Percentiles rank a stretch among this genome's conserved stretches.
Conservation (phyloP, 2,329 filamentous ascomycete genomes). For the Septoria linicola region DNA sequence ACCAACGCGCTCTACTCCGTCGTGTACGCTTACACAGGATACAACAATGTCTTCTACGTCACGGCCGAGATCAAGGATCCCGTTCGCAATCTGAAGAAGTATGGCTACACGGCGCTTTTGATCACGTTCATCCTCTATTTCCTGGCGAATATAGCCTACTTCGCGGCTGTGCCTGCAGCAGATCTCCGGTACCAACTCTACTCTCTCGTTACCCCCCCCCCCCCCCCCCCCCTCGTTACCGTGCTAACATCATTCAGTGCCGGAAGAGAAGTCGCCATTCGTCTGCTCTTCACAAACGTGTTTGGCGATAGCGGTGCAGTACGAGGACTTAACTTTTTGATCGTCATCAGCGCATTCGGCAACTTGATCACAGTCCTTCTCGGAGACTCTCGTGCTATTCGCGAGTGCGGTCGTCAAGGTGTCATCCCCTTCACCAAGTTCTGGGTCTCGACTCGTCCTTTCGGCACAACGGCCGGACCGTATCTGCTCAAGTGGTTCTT, state of each 20-base stretch:
- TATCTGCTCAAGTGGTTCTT: constrained; percentile 52
- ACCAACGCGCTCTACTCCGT: constrained; percentile 58
- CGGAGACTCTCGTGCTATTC: constrained; percentile 56
- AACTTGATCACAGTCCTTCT: constrained; percentile 59
- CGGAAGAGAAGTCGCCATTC: constrained; percentile 56
- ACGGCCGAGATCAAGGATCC: constrained; percentile 63
- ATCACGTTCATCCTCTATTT: constrained; percentile 53
- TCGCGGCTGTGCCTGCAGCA: constrained; percentile 54
- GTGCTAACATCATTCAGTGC: constrained; percentile 17
- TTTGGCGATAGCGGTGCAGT: constrained; percentile 53
- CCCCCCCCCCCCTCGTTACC: no score
- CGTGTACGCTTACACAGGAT: constrained; percentile 34
- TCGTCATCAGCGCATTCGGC: constrained; percentile 58
- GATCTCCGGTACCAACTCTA: constrained; percentile 28
- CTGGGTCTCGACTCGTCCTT: constrained; percentile 63
- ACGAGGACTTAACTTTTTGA: constrained; percentile 57
- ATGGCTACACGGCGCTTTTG: constrained; percentile 35
- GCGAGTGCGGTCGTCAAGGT: constrained; percentile 62
- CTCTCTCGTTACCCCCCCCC: no score
- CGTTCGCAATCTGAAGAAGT: constrained; percentile 52
- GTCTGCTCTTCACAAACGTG: constrained; percentile 59
- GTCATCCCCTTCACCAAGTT: constrained; percentile 59
- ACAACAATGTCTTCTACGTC: constrained; percentile 60
- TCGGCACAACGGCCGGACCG: constrained; percentile 62
- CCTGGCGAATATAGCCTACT: constrained; percentile 62